Evolutionary conservation across 2,329 filamentous ascomycete genomes (phyloP).

Genomic region (Hymenoscyphus infarciens): DNA sequence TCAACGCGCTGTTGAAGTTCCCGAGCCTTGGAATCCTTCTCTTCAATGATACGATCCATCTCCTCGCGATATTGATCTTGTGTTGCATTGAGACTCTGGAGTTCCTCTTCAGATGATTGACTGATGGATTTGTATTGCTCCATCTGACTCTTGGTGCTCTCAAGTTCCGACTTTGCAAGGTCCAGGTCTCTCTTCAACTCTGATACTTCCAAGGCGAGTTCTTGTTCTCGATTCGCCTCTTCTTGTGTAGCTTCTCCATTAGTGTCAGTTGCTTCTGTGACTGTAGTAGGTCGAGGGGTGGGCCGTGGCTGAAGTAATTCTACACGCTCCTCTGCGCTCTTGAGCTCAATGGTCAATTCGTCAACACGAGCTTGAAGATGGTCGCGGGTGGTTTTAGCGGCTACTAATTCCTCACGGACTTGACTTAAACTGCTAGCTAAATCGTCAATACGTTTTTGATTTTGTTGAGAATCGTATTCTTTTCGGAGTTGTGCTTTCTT

Average conservation of each 20-base stretch:
- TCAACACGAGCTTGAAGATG: slow-evolving; percentile 86
- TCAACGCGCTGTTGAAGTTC: slow-evolving; percentile 81
- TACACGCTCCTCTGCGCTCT: slow-evolving; percentile 82
- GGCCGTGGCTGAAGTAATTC: slow-evolving; percentile 78
- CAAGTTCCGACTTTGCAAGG: slow-evolving; percentile 72
- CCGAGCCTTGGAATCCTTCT: slow-evolving; percentile 75
- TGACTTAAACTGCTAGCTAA: slow-evolving; percentile 75
- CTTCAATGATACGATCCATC: slow-evolving; percentile 68
- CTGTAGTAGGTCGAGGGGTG: slow-evolving; percentile 54
- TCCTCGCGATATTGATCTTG: slow-evolving; percentile 88
- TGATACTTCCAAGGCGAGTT: slow-evolving; percentile 76
- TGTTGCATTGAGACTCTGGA: slow-evolving; percentile 73
- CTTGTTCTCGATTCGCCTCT: slow-evolving; percentile 67
- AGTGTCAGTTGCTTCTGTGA: slow-evolving; percentile 39
- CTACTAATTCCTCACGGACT: slow-evolving; percentile 80
- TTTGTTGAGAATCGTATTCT: slow-evolving; percentile 85
- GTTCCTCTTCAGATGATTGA: slow-evolving; percentile 80
- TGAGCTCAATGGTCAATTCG: slow-evolving; percentile 82
- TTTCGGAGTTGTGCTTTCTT: slow-evolving; percentile 81
- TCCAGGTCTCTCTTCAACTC: slow-evolving; percentile 87
- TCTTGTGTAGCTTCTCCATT: slow-evolving; percentile 47
- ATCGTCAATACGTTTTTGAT: slow-evolving; percentile 89
- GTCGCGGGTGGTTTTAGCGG: slow-evolving; percentile 81
- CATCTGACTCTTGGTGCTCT: slow-evolving; percentile 74
- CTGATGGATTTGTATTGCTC: slow-evolving; percentile 89